phyloP scores from a whole-genome alignment of 208 protist species.

The Crithidia thermophila region DNA sequence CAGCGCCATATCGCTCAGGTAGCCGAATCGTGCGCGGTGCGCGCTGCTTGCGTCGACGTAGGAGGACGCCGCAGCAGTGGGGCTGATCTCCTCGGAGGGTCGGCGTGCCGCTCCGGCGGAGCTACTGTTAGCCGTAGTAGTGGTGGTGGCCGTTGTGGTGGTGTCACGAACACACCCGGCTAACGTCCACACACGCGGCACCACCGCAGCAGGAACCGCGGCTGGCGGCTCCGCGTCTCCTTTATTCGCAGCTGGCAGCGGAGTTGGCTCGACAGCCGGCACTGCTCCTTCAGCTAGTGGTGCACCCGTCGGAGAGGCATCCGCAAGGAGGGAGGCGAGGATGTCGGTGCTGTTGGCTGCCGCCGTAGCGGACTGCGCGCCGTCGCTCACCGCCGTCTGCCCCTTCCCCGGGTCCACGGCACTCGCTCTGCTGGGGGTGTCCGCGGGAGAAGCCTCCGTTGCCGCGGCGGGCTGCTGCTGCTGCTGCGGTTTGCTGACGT shows the following conservation, averaged over 20 bases:
- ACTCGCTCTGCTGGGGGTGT: neutral
- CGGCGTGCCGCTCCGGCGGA: neutral
- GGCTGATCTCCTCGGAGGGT: too few relatives aligned
- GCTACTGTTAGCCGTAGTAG: neutral
- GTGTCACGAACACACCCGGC: constrained; percentile 32
- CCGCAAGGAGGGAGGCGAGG: too few relatives aligned
- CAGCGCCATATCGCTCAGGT: constrained; percentile 46
- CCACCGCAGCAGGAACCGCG: neutral
- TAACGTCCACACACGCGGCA: constrained; percentile 64
- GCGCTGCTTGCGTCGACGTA: constrained; percentile 45
- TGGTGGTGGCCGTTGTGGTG: neutral
- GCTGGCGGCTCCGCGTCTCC: too few relatives aligned
- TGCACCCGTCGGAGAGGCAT: too few relatives aligned
- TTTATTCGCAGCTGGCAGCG: too few relatives aligned
- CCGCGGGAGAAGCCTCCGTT: neutral
- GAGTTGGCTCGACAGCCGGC: too few relatives aligned
- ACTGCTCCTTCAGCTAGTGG: too few relatives aligned
- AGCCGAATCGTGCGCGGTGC: constrained; percentile 41
- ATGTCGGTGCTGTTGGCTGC: too few relatives aligned
- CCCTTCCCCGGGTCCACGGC: too few relatives aligned
- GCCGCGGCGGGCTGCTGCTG: too few relatives aligned
- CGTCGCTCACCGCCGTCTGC: too few relatives aligned
- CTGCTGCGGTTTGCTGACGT: constrained; percentile 19
- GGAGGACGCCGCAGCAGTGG: neutral
- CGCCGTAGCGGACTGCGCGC: too few relatives aligned